These are phyloP conservation scores for Cercospora berteroae DNA, from an alignment of 2,329 filamentous ascomycete genomes.

Conservation along the genomic window DNA sequence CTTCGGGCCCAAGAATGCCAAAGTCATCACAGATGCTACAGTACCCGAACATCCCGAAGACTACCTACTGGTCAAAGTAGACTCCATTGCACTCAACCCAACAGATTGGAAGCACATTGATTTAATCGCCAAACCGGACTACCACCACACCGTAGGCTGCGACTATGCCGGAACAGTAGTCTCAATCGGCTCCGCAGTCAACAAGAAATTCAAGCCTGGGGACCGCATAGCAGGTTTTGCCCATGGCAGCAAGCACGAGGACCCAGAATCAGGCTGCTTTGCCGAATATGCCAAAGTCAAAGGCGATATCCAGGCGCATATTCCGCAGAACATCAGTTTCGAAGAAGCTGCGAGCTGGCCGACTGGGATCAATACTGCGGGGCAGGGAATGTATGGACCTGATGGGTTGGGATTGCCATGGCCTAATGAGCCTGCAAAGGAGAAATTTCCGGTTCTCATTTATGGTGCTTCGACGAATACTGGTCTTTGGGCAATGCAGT, in stretches of 20 bases:
- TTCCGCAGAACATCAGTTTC: conserved; percentile 50
- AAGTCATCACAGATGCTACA: conserved; percentile 12
- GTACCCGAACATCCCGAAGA: conserved; percentile 15
- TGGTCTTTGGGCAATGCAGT: conserved; percentile 50
- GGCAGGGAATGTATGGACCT: conserved; percentile 45
- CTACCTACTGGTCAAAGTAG: conserved; percentile 49
- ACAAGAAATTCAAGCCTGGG: conserved; percentile 46
- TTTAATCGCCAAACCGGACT: conserved; percentile 32
- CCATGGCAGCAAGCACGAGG: conserved; percentile 43
- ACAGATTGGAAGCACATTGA: conserved; percentile 56
- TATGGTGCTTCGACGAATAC: conserved; percentile 48
- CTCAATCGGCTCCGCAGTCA: conserved; percentile 50
- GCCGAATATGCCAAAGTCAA: conserved; percentile 54
- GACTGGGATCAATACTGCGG: conserved; percentile 52
- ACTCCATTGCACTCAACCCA: conserved; percentile 41
- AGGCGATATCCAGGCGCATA: conserved; percentile 47
- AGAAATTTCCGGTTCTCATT: conserved; percentile 9
- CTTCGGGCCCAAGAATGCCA: conserved; percentile 20
- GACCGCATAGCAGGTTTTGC: conserved; percentile 52
- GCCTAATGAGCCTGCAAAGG: conserved; percentile 1
- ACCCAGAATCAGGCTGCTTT: conserved; percentile 47
- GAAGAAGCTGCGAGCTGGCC: conserved; percentile 55
- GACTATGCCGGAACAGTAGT: conserved; percentile 56
- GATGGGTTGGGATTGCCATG: conserved; percentile 15
- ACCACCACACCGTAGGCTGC: conserved; percentile 47